Base-by-base conservation (phyloP, 768 basidiomycete genomes). In the Tulasnella sp. region DNA sequence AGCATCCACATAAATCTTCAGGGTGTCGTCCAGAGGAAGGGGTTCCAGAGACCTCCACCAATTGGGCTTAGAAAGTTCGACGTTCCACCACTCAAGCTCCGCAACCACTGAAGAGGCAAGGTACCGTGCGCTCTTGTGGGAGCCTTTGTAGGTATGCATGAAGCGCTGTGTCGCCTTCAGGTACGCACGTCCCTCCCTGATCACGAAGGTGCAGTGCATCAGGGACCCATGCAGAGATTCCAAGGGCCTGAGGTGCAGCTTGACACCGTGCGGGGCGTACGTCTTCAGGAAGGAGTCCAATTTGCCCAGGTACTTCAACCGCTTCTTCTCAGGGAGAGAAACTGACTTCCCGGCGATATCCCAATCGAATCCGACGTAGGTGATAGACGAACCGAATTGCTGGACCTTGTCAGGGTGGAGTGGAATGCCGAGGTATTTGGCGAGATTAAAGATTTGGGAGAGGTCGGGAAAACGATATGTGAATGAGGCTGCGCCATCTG, bases 261-360 rank as follows among this genome's bases (percentile, higher is more conserved):
- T 71, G 2, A 9, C 8, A 5, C 40, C 71, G 9, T 31, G 44
- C 10, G 58, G 75, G 46, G 84, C 84, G 56, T 85, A 84, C 83
- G 85, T 85, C 1, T 36, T 44, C 19, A 42, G 10, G 52, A 56
- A 36, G 19, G 46, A 1, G 3, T 12, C 44, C 8, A 76, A 12
- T 21, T 76, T 76, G 4, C 21, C 31, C 1, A 48, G 46, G 38
- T 76, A 76, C 18, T 76, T 76, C 6, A 52, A 18, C 24, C 12
- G 46, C 46, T 76, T 76, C 27, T 48, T 31, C 31, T 34, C 36
- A 1, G 75, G 75, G 9, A 76, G 24, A 2, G 27, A 31, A 4
- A 48, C 75, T 19, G 75, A 27, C 24, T 62, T 48, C 31, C 21
- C 31, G 42, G 42, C 56, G 34, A 76, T 36, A n/a, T 76, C 56